Conservation (phyloP, 139 green algal species). For the Coccomyxa sp. region DNA sequence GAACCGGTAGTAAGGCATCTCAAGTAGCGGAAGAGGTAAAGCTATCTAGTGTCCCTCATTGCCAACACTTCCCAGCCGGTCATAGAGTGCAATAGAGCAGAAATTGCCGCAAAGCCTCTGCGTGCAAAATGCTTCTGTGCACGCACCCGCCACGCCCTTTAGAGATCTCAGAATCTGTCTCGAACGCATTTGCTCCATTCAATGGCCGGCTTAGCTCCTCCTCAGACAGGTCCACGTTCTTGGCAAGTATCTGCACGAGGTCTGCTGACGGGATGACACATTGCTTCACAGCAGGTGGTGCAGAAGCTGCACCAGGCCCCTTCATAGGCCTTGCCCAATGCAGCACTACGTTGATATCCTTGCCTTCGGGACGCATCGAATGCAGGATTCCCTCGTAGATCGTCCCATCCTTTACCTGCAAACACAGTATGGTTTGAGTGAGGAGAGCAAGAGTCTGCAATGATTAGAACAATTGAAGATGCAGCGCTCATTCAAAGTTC, state of each 20-base stretch:
- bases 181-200: conserved; percentile 39
- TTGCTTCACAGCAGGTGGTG: neutral
- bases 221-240: conserved; percentile 54
- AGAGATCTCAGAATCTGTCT: conserved; percentile 69
- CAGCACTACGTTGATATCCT: neutral
- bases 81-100: neutral
- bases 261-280: conserved; percentile 35
- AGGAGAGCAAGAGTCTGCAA: too few species aligned
- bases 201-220: conserved; percentile 37
- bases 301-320: conserved; percentile 13
- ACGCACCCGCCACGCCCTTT: conserved; percentile 47
- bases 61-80: neutral
- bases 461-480: too few species aligned
- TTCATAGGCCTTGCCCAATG: neutral
- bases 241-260: conserved; percentile 49
- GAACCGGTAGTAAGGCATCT: neutral
- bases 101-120: neutral
- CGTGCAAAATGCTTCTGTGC: neutral
- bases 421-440: too few species aligned
- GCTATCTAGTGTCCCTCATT: neutral
- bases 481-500: too few species aligned
- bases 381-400: neutral
- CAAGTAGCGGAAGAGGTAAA: neutral
- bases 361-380: neutral
- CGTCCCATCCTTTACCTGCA: conserved; percentile 31